Conservation (phyloP, 441 rosid species). For the Bocquillonia castaneifolia region DNA sequence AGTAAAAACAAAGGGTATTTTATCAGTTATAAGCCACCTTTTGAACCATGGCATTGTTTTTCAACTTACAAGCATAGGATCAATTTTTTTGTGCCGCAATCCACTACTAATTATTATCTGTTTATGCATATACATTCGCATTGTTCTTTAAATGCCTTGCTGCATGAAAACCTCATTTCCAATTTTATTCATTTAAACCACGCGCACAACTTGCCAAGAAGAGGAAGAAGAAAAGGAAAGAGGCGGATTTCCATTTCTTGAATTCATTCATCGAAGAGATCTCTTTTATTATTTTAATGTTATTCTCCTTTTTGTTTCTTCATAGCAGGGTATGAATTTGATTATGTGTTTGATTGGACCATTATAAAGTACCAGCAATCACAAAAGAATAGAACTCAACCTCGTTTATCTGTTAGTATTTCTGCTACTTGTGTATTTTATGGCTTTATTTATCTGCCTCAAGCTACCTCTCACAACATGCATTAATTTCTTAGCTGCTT, state of each 20-base stretch:
- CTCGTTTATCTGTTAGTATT: slow-evolving; percentile 41
- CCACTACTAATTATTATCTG: no score
- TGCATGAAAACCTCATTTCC: background rate
- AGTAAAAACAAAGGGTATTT: background rate
- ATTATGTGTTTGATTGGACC: slow-evolving; percentile 86
- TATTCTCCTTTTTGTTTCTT: slow-evolving; percentile 1
- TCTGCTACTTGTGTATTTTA: background rate
- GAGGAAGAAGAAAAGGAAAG: background rate
- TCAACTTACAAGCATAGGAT: background rate
- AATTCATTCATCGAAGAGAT: background rate
- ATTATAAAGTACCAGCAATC: slow-evolving; percentile 83
- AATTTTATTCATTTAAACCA: background rate
- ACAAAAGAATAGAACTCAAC: slow-evolving; percentile 53
- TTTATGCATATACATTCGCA: no score
- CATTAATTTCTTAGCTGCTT: background rate
- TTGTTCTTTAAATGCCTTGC: background rate
- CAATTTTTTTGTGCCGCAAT: no score
- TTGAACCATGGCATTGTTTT: background rate
- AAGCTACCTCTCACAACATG: background rate
- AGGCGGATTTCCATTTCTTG: background rate
- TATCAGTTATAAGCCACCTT: background rate
- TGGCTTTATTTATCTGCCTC: background rate
- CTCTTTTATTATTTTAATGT: background rate
- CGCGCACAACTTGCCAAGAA: background rate
- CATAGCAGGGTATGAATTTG: slow-evolving; percentile 60